phyloP scores from a whole-genome alignment of 768 basidiomycete genomes.

The Hemileccinum rubropunctum region DNA sequence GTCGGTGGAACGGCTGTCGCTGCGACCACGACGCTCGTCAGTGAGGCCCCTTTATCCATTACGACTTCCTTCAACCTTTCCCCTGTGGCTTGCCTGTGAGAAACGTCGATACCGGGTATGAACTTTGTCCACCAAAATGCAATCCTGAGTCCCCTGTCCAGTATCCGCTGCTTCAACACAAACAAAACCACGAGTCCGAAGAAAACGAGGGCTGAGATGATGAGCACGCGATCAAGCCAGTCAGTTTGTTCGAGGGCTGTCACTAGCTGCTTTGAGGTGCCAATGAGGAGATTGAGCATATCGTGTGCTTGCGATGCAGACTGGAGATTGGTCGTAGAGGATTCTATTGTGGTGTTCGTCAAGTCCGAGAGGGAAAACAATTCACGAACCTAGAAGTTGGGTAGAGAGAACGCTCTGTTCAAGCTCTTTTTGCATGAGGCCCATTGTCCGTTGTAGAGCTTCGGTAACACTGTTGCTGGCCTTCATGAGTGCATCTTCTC shows the following conservation, averaged over 20 bases:
- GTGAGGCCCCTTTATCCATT: background rate
- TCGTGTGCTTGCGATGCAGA: conserved; percentile 79
- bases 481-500: conserved; percentile 84
- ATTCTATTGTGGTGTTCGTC: conserved; percentile 43
- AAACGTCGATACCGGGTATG: conserved; percentile 39
- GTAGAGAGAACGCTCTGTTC: conserved; percentile 82
- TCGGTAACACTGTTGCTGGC: conserved; percentile 90
- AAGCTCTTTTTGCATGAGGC: conserved; percentile 88
- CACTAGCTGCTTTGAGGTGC: conserved; percentile 80
- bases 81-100: conserved; percentile 1
- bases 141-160: conserved; percentile 75
- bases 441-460: conserved; percentile 78
- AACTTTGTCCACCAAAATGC: conserved; percentile 90
- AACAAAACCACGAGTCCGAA: conserved; percentile 84
- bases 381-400: conserved; percentile 73
- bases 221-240: conserved; percentile 86
- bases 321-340: conserved; percentile 73
- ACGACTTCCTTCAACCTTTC: conserved; percentile 8
- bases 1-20: conserved; percentile 6
- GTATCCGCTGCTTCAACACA: conserved; percentile 82
- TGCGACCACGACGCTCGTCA: conserved; percentile 7
- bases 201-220: conserved; percentile 75
- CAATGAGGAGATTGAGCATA: conserved; percentile 64
- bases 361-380: background rate
- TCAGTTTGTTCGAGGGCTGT: conserved; percentile 87